A percentile compares a stretch with the other conserved stretches of the same genome.
Evolutionary conservation across 345 rosid genomes (phyloP).

Genomic region (Dovyalis caffra): DNA sequence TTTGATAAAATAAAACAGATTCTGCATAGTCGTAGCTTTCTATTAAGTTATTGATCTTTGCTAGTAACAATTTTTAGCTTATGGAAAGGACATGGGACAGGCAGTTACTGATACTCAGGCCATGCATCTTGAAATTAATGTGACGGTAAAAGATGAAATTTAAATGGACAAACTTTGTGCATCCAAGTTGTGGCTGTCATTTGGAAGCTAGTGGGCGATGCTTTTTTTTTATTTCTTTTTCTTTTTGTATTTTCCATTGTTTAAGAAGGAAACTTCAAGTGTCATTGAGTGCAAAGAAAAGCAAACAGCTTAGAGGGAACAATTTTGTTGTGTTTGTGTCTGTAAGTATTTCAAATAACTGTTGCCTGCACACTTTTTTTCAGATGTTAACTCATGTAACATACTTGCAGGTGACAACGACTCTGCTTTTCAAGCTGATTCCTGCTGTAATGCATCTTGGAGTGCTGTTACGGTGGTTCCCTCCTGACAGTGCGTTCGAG

Average conservation of each 20-base stretch:
- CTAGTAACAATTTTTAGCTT: not conserved
- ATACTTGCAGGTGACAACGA: slow-evolving; percentile 75
- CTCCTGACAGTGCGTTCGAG: slow-evolving; percentile 70
- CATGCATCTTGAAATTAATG: not conserved
- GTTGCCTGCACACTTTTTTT: not conserved
- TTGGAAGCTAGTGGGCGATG: not conserved
- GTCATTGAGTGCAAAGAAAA: not conserved
- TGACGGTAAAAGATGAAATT: not conserved
- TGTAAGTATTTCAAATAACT: not conserved
- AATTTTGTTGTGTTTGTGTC: not conserved
- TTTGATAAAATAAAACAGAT: not conserved
- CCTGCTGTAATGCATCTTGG: slow-evolving; percentile 93
- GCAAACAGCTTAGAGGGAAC: not conserved
- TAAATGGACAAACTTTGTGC: not conserved
- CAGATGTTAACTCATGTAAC: slow-evolving; percentile 3
- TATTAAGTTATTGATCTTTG: not conserved
- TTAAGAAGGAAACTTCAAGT: not conserved
- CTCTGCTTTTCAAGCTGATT: slow-evolving; percentile 92
- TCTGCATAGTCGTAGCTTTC: not conserved
- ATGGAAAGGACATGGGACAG: not conserved
- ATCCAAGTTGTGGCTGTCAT: not conserved
- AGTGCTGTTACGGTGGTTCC: slow-evolving; percentile 85
- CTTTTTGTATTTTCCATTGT: not conserved
- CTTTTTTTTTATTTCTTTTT: no score
- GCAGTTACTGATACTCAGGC: not conserved